Base-by-base conservation (phyloP, 2,329 filamentous ascomycete species). In the Neopestalotiopsis sp. region DNA sequence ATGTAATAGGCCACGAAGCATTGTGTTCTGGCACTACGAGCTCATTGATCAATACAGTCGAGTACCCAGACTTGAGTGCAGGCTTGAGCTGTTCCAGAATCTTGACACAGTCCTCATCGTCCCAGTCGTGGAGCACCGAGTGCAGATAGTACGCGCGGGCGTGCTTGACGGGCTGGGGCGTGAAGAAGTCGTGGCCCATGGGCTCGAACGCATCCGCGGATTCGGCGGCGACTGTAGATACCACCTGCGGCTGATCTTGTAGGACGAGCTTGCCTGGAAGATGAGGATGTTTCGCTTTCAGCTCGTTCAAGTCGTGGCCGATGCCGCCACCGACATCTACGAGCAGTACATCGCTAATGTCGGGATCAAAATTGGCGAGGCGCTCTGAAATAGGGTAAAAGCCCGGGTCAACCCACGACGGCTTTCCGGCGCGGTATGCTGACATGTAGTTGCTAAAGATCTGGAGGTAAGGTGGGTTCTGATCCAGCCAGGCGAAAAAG, bases 391-490 rank as follows among this genome's bases (percentile, higher is more conserved):
- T 57, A 3, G 69, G 69, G 45, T 59, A 71, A 66, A 79, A 78
- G 4, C 74, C 76, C 6, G 74, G 70, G 65, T 81, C 80, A 45
- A 75, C 75, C 81, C 79, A 83, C 6, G 77, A 76, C 17, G 76
- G 73, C 65, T 80, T 81, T 5, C 80, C 81, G 2, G 76, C 77
- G 20, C 78, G 76, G 68, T 82, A 81, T 7, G 78, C 77, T 1
- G 72, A 72, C 80, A 82, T 82, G 68, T 80, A 81, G 28, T 71
- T 78, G 65, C 76, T 76, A 68, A 82, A 81, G 7, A 73, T 65
- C 7, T 76, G 70, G 0, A 81, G 73, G 67, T 81, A 73, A 4
- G 78, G 79, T 0, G 80, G 78, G 10, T 77, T 81, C 1, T 74
- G 72, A 28, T 78, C 75, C 0, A 82, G 69, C 78, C 79, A 82